Percentiles rank a stretch among this genome's conserved stretches.
Evolutionary conservation across 2,329 filamentous ascomycete genomes (phyloP).

Genomic region (Verticillium longisporum): DNA sequence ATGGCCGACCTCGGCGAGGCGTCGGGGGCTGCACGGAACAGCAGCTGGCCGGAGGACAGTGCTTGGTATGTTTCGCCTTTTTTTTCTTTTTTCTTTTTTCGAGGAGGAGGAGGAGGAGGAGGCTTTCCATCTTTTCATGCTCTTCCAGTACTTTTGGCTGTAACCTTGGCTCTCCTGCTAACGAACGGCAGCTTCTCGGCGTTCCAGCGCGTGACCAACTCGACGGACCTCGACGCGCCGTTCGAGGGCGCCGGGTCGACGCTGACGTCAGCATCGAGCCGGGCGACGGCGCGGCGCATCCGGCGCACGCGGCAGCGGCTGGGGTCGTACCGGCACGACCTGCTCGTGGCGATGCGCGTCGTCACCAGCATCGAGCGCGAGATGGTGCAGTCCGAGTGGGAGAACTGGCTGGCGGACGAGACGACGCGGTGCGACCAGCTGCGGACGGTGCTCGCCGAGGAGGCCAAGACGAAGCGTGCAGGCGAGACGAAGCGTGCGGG

Average conservation of each 20-base stretch:
- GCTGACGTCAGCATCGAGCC: constrained; percentile 40
- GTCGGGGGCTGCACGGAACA: constrained; percentile 27
- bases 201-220: constrained; percentile 52
- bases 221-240: constrained; percentile 50
- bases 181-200: constrained; percentile 45
- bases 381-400: constrained; percentile 82
- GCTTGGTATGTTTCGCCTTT: constrained; percentile 38
- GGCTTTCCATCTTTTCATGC: too few species aligned
- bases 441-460: constrained; percentile 33
- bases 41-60: constrained; percentile 38
- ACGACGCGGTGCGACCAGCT: constrained; percentile 65
- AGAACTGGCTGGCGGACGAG: constrained; percentile 84
- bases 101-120: too few species aligned
- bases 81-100: too few species aligned
- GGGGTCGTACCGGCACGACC: constrained; percentile 78
- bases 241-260: constrained; percentile 44
- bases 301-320: constrained; percentile 77
- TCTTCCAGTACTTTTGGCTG: too few species aligned
- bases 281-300: constrained; percentile 56
- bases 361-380: constrained; percentile 86
- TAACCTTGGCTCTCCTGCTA: too few species aligned
- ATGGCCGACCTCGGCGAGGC: constrained; percentile 71
- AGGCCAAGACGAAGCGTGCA: too few species aligned
- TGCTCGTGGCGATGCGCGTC: constrained; percentile 83
- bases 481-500: constrained; percentile 7